phyloP scores from a whole-genome alignment of 208 protist genomes.

The Leishmania major region DNA sequence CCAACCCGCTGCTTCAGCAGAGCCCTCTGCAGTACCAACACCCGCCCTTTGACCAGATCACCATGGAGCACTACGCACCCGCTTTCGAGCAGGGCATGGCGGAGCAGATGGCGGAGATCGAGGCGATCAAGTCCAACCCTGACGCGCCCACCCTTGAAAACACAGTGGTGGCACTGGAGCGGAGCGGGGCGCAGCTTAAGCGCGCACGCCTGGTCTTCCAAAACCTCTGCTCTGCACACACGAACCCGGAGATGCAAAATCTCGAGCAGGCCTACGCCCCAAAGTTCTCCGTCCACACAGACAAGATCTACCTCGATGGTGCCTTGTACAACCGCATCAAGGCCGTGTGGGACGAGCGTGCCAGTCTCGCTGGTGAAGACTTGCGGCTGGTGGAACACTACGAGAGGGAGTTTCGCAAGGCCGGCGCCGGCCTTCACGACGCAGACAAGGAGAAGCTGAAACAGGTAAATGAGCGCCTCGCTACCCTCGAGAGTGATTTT shows the following conservation, averaged over 20 bases:
- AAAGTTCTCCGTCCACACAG: conserved; percentile 39
- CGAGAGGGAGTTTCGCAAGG: conserved; percentile 34
- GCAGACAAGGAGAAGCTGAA: conserved; percentile 45
- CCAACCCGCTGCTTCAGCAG: conserved; percentile 43
- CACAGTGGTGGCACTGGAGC: conserved; percentile 51
- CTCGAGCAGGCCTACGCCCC: conserved; percentile 45
- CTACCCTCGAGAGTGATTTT: conserved; percentile 41
- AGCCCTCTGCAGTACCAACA: conserved; percentile 47
- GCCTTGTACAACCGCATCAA: conserved; percentile 49
- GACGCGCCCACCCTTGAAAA: conserved; percentile 49
- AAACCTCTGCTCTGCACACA: conserved; percentile 47
- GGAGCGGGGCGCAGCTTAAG: conserved; percentile 27
- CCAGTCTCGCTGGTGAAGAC: conserved; percentile 40
- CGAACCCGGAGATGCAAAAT: conserved; percentile 43
- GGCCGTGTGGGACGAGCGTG: conserved; percentile 40
- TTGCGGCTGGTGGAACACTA: conserved; percentile 40
- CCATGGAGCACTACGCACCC: conserved; percentile 45
- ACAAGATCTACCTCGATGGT: conserved; percentile 48
- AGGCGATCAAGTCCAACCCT: conserved; percentile 14
- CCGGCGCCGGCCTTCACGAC: conserved; percentile 40
- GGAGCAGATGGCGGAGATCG: conserved; percentile 51
- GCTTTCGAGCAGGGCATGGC: conserved; percentile 55
- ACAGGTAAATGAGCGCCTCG: conserved; percentile 46
- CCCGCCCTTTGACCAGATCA: conserved; percentile 47
- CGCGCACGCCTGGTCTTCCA: conserved; percentile 31